Base-by-base conservation (phyloP, 352 stramenopile species). In the Pythium sp. region DNA sequence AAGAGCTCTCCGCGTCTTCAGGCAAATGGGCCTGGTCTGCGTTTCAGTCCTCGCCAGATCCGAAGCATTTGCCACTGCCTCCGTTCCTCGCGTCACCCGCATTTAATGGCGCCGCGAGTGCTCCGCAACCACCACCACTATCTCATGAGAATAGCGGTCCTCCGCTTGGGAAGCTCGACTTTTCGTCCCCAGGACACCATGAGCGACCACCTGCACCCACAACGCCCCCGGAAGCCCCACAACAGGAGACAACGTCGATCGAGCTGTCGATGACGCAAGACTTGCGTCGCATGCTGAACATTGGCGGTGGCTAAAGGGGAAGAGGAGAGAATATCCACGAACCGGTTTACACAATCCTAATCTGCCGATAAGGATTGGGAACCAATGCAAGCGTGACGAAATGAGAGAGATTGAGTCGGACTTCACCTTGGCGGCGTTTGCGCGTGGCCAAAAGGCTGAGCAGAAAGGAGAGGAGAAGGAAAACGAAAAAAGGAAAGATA, bases 11-110 rank as follows among this genome's bases (percentile, higher is more conserved):
- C 46, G 67, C 79, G 0, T 77, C 74, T 18, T 38, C 53, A 5
- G 81, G 83, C 47, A 94, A 94, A 62, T 94, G 84, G 84, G 86
- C 86, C 11, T 94, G 86, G 86, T 93, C 84, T 57, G 84, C 84
- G 32, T 94, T 94, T 64, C 86, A 94, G 71, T 91, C 84, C 24
- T 93, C 86, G 4, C 86, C 86, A 8, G 86, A 94, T 26, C 86
- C 86, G 8, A 78, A 81, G 68, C 76, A 87, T 53, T 70, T 94
- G 9, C 86, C 86, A 46, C 72, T 94, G 65, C 86, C 86, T n/a
- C 83, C 84, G 55, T 94, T 94, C 57, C 72, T 90, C 22, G 70
- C 72, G 1, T 74, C 76, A 34, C 32, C 46, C 18, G 57, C 65
- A n/a, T 26, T 30, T 18, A 64, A 49, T 62, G 51, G 30, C 61